A percentile compares a stretch with the other conserved stretches of the same genome.
phyloP scores from a whole-genome alignment of 2,329 filamentous ascomycete genomes.

The Pseudocercospora eumusae region DNA sequence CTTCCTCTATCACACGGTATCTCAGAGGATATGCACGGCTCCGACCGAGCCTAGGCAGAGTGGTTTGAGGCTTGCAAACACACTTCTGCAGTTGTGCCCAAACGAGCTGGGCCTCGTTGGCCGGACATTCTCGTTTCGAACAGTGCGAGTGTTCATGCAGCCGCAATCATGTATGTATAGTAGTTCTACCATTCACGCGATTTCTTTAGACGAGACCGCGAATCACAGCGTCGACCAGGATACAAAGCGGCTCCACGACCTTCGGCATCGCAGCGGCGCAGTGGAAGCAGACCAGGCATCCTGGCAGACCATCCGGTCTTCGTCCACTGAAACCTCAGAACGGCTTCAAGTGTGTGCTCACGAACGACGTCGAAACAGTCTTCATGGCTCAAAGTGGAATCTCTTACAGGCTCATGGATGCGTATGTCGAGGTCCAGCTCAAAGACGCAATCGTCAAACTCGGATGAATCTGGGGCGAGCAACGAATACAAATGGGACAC shows the following conservation, averaged over 20 bases:
- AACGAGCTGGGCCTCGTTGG: slow-evolving; percentile 4
- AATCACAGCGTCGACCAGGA: slow-evolving; percentile 7
- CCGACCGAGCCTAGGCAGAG: neutral
- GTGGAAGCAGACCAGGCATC: slow-evolving; percentile 5
- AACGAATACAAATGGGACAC: neutral
- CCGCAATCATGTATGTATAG: slow-evolving; percentile 5
- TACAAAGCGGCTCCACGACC: slow-evolving; percentile 3
- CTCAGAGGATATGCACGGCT: neutral
- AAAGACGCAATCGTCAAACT: neutral
- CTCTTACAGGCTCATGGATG: neutral
- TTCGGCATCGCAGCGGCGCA: slow-evolving; percentile 9
- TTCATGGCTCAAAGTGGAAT: neutral
- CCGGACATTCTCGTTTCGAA: slow-evolving; percentile 8
- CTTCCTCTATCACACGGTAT: neutral
- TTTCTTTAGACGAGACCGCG: slow-evolving; percentile 4
- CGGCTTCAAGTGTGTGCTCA: neutral
- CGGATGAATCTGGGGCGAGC: neutral
- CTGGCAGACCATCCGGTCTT: neutral
- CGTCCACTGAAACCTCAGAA: neutral
- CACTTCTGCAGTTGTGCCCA: slow-evolving; percentile 11
- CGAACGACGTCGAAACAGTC: neutral
- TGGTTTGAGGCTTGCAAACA: neutral
- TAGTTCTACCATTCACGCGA: slow-evolving; percentile 10
- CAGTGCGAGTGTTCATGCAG: slow-evolving; percentile 10
- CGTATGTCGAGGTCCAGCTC: neutral